Conservation (phyloP, 2,329 filamentous ascomycete species). For the Beauveria varroae region DNA sequence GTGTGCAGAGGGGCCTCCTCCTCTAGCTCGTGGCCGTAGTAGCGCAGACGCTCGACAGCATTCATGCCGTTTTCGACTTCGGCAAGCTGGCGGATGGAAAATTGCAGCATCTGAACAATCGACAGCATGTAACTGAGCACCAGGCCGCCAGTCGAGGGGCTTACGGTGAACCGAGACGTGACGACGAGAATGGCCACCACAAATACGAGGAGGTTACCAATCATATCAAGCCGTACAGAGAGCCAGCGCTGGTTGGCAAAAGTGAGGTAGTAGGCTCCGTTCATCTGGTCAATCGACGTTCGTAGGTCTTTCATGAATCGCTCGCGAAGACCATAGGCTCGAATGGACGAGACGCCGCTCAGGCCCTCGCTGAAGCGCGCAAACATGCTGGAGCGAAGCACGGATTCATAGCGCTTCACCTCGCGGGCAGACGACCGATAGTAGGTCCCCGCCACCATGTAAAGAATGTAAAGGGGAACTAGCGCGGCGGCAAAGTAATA, state of each 20-base stretch:
- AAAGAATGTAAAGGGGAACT: conserved; percentile 62
- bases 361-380: conserved; percentile 87
- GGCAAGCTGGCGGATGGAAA: conserved; percentile 85
- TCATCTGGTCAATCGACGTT: conserved; percentile 78
- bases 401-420: conserved; percentile 87
- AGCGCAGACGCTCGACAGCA: conserved; percentile 81
- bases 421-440: conserved; percentile 88
- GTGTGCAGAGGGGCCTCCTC: conserved; percentile 83
- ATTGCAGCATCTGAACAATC: conserved; percentile 94
- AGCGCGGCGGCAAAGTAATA: conserved; percentile 69
- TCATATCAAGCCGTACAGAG: conserved; percentile 72
- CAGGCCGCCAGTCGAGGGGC: conserved; percentile 77
- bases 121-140: conserved; percentile 89
- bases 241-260: conserved; percentile 96
- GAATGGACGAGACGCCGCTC: conserved; percentile 74
- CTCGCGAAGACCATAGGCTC: conserved; percentile 76
- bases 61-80: conserved; percentile 99
- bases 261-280: conserved; percentile 88
- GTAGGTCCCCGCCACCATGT: conserved; percentile 76
- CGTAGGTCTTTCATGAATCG: conserved; percentile 67
- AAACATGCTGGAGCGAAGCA: conserved; percentile 81
- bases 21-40: conserved; percentile 81
- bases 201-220: conserved; percentile 80
- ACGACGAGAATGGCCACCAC: conserved; percentile 85
- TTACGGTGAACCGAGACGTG: conserved; percentile 78